These are phyloP conservation scores for Lecanosticta acicola DNA, from an alignment of 2,329 filamentous ascomycete genomes.

Conservation along the genomic window DNA sequence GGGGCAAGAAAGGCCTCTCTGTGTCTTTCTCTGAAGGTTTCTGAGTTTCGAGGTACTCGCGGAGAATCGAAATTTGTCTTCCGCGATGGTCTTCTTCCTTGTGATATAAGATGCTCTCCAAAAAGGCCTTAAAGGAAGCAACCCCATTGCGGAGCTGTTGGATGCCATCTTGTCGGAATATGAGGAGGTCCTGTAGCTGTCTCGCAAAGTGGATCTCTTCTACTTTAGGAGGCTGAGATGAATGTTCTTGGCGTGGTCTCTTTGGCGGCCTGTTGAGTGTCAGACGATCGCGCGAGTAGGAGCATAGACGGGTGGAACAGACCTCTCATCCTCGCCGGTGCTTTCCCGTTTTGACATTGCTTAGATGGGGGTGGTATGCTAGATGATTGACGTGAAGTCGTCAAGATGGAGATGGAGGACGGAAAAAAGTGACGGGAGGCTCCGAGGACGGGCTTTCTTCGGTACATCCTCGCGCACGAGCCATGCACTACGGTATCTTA, in stretches of 20 bases:
- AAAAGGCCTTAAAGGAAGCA: constrained; percentile 63
- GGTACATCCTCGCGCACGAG: background rate
- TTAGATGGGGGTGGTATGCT: no score
- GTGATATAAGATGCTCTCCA: constrained; percentile 58
- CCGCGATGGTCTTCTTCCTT: constrained; percentile 47
- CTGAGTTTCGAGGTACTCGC: constrained; percentile 62
- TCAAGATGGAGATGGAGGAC: background rate
- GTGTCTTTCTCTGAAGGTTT: constrained; percentile 49
- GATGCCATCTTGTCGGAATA: constrained; percentile 63
- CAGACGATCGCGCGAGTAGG: background rate
- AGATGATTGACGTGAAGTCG: background rate
- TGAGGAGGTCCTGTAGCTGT: constrained; percentile 63
- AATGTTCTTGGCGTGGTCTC: constrained; percentile 24
- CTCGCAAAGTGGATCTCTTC: constrained; percentile 59
- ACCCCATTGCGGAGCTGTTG: constrained; percentile 62
- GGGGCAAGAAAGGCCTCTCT: constrained; percentile 61
- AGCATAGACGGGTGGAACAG: background rate
- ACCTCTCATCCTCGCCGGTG: background rate
- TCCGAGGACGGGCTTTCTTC: background rate
- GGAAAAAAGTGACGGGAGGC: background rate
- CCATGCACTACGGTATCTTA: no score
- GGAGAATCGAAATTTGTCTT: constrained; percentile 54
- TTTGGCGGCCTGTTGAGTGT: constrained; percentile 31
- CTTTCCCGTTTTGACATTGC: background rate
- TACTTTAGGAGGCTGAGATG: constrained; percentile 43